A percentile compares a stretch with the other conserved stretches of the same genome.
Evolutionary conservation across 352 stramenopile species (phyloP).

Genomic region (Globisporangium radiosum): DNA sequence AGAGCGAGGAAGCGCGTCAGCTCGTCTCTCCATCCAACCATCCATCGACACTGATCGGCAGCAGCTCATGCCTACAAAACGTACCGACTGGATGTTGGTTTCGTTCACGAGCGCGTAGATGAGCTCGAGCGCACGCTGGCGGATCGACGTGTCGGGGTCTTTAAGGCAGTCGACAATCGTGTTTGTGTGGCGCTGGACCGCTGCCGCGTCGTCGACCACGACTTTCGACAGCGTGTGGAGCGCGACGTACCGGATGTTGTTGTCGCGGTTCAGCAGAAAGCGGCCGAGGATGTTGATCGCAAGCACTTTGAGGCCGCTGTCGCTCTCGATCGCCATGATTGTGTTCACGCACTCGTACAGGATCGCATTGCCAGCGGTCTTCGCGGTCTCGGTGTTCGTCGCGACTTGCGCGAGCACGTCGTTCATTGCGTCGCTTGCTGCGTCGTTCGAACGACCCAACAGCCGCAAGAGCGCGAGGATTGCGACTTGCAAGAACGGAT

Average conservation of each 20-base stretch:
- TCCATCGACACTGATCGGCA: background rate
- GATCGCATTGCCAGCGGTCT: constrained; percentile 99
- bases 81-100: constrained; percentile 92
- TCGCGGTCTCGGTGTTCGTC: constrained; percentile 99
- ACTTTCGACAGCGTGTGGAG: constrained; percentile 96
- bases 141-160: constrained; percentile 98
- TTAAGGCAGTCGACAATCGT: constrained; percentile 94
- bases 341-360: constrained; percentile 99
- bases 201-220: constrained; percentile 84
- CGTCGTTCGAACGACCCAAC: constrained; percentile 93
- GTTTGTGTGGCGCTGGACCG: constrained; percentile 96
- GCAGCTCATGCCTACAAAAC: background rate
- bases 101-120: constrained; percentile 98
- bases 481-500: constrained; percentile 96
- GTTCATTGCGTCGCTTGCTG: constrained; percentile 92
- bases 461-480: constrained; percentile 91
- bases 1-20: background rate
- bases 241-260: constrained; percentile 99
- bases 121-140: constrained; percentile 97
- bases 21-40: background rate
- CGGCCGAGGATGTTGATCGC: constrained; percentile 99
- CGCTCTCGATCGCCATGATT: constrained; percentile 98
- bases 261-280: constrained; percentile 98
- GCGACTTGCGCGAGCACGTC: constrained; percentile 98
- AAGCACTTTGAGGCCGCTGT: constrained; percentile 94